phyloP scores from a whole-genome alignment of 2,329 filamentous ascomycete species.

The Verticillium isaacii region DNA sequence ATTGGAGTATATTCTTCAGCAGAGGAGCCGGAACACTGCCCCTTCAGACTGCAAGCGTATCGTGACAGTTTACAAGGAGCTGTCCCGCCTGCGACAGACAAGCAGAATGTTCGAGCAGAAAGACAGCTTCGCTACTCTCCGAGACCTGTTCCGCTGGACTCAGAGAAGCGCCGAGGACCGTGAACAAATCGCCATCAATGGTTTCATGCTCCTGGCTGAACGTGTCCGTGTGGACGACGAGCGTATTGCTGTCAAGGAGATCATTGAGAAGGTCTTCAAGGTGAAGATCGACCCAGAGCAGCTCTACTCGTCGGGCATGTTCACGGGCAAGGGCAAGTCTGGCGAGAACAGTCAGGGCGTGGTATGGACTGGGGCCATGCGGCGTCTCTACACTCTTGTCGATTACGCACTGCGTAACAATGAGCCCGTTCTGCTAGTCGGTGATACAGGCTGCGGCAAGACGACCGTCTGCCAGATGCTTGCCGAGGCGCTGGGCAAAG shows the following conservation, averaged over 20 bases:
- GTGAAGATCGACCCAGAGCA: constrained; percentile 70
- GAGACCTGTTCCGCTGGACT: constrained; percentile 96
- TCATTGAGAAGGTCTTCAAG: constrained; percentile 89
- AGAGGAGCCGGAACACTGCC: constrained; percentile 78
- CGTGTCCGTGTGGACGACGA: constrained; percentile 90
- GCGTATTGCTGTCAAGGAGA: constrained; percentile 72
- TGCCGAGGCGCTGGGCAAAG: constrained; percentile 70
- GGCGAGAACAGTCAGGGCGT: constrained; percentile 57
- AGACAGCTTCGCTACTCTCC: constrained; percentile 90
- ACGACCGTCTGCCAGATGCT: constrained; percentile 93
- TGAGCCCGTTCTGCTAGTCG: constrained; percentile 89
- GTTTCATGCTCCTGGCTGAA: constrained; percentile 94
- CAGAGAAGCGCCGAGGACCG: constrained; percentile 77
- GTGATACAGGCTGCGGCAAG: constrained; percentile 96
- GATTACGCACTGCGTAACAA: constrained; percentile 80
- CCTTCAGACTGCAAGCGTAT: constrained; percentile 89
- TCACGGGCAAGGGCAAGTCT: constrained; percentile 43
- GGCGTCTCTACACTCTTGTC: constrained; percentile 85
- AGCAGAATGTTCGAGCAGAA: constrained; percentile 93
- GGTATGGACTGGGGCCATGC: constrained; percentile 95
- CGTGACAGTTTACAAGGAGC: constrained; percentile 87
- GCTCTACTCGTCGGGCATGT: constrained; percentile 63
- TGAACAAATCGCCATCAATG: constrained; percentile 84
- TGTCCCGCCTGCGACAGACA: constrained; percentile 85
- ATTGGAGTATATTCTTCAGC: constrained; percentile 83